Evolutionary conservation across 1,284 basidiomycete genomes (phyloP), one percentile per base, ranked within the genome.

Genomic region (Malassezia dermatis): DNA sequence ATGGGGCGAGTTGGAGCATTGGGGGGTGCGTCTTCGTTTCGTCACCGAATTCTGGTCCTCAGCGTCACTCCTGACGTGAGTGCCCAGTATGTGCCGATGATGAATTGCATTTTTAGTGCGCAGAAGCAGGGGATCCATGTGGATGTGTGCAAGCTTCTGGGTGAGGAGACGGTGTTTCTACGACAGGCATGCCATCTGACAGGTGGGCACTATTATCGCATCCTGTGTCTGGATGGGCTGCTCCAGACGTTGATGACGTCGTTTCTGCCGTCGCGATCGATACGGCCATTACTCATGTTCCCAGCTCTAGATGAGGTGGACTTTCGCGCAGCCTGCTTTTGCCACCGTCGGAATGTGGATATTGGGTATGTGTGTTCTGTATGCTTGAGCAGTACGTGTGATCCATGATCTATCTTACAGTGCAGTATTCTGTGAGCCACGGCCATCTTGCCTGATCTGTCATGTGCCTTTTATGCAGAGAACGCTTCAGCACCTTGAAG

Each of bases 81-180:
- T 7, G 82, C 84, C 1, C 86, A 88, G 26, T 93, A 93, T 75
- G 93, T 98, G 49, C 88, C 93, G 11, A 84, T 98, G 75, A 99
- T 99, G 94, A 98, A 98, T 75, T 86, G 89, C 54, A 96, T 98
- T 49, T 99, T 99, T 77, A 91, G 90, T 3, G 94, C 94, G 1
- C 94, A 99, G 75, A 98, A 98, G 78, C 80, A 64, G 88, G 90
- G 87, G 82, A 86, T 95, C 13, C 86, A 87, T 1, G 90, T 99
- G 63, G 93, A 98, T 70, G 88, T 95, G 4, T 86, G 90, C 76
- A 93, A 96, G 70, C 78, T 98, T 19, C 87, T 84, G 62, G 89
- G 89, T 0, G 81, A 84, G 37, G 88, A 93, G 61, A 86, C 89
- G 4, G 89, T 95, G 43, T 99, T 98, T 75, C 80, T 99, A 24